phyloP scores from a whole-genome alignment of 768 basidiomycete genomes.

The Cytidiella melzeri region DNA sequence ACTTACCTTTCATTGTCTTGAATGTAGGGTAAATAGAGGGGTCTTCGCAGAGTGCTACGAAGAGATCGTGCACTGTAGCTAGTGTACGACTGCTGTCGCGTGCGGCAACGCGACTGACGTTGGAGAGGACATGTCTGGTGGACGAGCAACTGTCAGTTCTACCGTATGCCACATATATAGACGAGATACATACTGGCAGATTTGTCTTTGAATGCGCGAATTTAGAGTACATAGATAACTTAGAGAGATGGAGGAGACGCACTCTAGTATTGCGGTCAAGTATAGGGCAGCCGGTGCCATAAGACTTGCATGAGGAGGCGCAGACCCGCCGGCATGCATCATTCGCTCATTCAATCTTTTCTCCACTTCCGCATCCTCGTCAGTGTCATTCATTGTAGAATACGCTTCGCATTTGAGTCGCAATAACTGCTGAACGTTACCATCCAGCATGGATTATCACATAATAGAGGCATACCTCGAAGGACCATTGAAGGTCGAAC shows the following conservation, averaged over 20 bases:
- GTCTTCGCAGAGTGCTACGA: slow-evolving; percentile 87
- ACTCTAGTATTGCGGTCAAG: slow-evolving; percentile 92
- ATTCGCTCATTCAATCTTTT: slow-evolving; percentile 58
- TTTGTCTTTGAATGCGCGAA: slow-evolving; percentile 43
- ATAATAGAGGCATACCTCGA: slow-evolving; percentile 47
- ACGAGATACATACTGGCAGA: slow-evolving; percentile 70
- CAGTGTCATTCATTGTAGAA: slow-evolving; percentile 75
- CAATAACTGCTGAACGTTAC: slow-evolving; percentile 45
- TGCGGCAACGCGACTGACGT: slow-evolving; percentile 77
- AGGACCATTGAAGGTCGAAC: slow-evolving; percentile 70
- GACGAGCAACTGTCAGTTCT: slow-evolving; percentile 10
- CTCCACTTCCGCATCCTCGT: slow-evolving; percentile 68
- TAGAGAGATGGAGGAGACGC: slow-evolving; percentile 31
- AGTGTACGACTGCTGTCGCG: slow-evolving; percentile 76
- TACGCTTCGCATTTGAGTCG: slow-evolving; percentile 86
- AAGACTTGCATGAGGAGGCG: slow-evolving; percentile 46
- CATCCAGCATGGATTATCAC: background rate
- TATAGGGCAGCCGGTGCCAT: slow-evolving; percentile 83
- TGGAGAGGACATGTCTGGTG: slow-evolving; percentile 76
- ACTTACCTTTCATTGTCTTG: slow-evolving; percentile 77
- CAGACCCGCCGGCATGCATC: slow-evolving; percentile 39
- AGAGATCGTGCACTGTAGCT: slow-evolving; percentile 78
- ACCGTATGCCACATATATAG: background rate
- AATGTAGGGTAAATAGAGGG: slow-evolving; percentile 80
- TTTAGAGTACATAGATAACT: slow-evolving; percentile 13